These are phyloP conservation scores for Curvularia spicifera DNA, from an alignment of 2,329 filamentous ascomycete species.

Conservation along the genomic window DNA sequence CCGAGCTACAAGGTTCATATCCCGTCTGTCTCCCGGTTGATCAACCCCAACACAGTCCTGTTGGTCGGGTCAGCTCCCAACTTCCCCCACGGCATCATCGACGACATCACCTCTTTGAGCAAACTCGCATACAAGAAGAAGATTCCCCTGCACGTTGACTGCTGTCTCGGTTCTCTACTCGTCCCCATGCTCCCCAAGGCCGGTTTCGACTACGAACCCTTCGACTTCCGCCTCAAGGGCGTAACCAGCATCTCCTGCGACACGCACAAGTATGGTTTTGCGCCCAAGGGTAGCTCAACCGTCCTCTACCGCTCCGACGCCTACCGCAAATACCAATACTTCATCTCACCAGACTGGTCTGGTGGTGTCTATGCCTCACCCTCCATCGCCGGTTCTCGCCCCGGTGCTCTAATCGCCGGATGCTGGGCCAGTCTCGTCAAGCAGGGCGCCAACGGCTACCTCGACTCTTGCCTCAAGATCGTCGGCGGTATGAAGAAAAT, in stretches of 20 bases:
- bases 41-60: slow-evolving; percentile 93
- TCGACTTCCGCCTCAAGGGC: slow-evolving; percentile 92
- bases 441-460: slow-evolving; percentile 85
- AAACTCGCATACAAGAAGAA: slow-evolving; percentile 79
- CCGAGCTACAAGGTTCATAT: slow-evolving; percentile 86
- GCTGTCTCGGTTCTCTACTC: slow-evolving; percentile 94
- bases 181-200: slow-evolving; percentile 90
- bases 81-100: slow-evolving; percentile 97
- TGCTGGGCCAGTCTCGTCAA: slow-evolving; percentile 94
- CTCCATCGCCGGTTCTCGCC: slow-evolving; percentile 86
- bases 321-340: slow-evolving; percentile 91
- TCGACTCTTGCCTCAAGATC: slow-evolving; percentile 84
- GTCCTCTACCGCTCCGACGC: slow-evolving; percentile 83
- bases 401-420: slow-evolving; percentile 91
- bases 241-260: slow-evolving; percentile 96
- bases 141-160: slow-evolving; percentile 93
- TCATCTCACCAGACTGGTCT: slow-evolving; percentile 91
- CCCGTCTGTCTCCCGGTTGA: slow-evolving; percentile 76
- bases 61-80: slow-evolving; percentile 95
- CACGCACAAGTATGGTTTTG: slow-evolving; percentile 99
- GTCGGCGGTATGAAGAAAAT: slow-evolving; percentile 87
- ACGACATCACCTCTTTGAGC: slow-evolving; percentile 87
- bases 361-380: slow-evolving; percentile 96
- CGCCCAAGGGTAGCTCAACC: slow-evolving; percentile 95
- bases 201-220: slow-evolving; percentile 86